Base-by-base conservation (phyloP, 2,329 filamentous ascomycete genomes). In the Aspergillus hortae region DNA sequence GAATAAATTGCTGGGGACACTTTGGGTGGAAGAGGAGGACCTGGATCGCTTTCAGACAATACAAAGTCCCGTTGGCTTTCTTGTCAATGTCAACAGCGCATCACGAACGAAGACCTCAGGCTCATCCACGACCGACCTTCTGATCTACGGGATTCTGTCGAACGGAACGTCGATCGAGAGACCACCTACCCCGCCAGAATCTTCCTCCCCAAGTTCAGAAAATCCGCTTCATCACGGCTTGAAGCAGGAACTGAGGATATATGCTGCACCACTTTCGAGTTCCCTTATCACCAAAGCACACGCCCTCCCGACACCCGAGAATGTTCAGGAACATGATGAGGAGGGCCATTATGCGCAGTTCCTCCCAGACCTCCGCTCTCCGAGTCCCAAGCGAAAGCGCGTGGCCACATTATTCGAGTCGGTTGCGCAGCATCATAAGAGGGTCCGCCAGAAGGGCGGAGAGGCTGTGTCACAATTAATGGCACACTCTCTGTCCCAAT, bases 331-430 rank as follows among this genome's bases (percentile, higher is more conserved):
- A 19, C 30, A 51, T 36, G 23, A 33, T 32, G 49, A 48, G 7
- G 35, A 58, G 53, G 60, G 55, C 32, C 48, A 56, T 48, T 54
- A 58, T 55, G 67, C 67, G 14, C 64, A 73, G 38, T 74, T 74
- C 42, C 62, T 74, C 12, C 69, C 67, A 2, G 68, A 72, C 51
- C 56, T 67, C 12, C 62, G 63, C 47, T 72, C 71, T 1, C 70
- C 70, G 4, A 74, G 70, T 42, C 71, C 71, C 3, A 75, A 74
- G 54, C 65, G 72, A 41, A 74, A 74, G 57, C 66, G 72, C 33
- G 69, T 74, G n/a, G 67, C 69, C 36, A 73, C 66, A 1, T 61
- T 75, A 2, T 75, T 75, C 42, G 71, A 75, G 52, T 65, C 67
- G 3, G 72, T 69, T 9, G 65, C 70, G 4, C 69, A 73, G 45